Evolutionary conservation across 352 stramenopile species (phyloP), one percentile per base, ranked within the genome.

Genomic region (Plasmopara viticola): DNA sequence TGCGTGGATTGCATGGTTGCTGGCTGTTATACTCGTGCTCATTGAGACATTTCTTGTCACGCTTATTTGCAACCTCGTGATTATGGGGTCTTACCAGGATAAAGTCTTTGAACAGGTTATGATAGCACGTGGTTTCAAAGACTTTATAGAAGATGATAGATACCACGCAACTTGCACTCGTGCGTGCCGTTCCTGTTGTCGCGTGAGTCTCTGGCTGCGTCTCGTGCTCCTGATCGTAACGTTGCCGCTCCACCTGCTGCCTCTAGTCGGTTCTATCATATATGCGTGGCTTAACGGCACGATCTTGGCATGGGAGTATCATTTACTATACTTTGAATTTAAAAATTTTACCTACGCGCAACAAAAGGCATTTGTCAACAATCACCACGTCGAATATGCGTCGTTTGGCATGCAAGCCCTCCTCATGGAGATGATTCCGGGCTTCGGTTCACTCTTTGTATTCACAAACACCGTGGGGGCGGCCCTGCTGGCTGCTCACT

Each of bases 281-380:
- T 90, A 80, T 51, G 61, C 83, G 49, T 87, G 69, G 71, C 60
- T 88, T 51, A 87, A 90, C 59, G 74, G 76, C 55, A 74, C 69
- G 15, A 58, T 88, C 44, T 50, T 86, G 45, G 77, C 68, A 7
- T 90, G 79, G 79, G 77, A 87, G 56, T 74, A 83, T 39, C 77
- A 87, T 50, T 59, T 87, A 30, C 80, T 79, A 55, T 90, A 86
- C 57, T 88, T 90, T 56, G 77, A 87, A 59, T 70, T 86, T 51
- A 83, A 82, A 45, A 72, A 76, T 48, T 66, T 68, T 17, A 48
- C 44, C n/a, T 86, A 86, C 56, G 61, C 46, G 12, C 64, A 87
- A 44, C 79, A 90, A 47, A 72, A 74, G 48, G 53, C 50, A 6
- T 69, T 86, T 10, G 44, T 90, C 17, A 51, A 72, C 9, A 51